Conservation (phyloP, 2,329 filamentous ascomycete species). For the Madurella mycetomatis region DNA sequence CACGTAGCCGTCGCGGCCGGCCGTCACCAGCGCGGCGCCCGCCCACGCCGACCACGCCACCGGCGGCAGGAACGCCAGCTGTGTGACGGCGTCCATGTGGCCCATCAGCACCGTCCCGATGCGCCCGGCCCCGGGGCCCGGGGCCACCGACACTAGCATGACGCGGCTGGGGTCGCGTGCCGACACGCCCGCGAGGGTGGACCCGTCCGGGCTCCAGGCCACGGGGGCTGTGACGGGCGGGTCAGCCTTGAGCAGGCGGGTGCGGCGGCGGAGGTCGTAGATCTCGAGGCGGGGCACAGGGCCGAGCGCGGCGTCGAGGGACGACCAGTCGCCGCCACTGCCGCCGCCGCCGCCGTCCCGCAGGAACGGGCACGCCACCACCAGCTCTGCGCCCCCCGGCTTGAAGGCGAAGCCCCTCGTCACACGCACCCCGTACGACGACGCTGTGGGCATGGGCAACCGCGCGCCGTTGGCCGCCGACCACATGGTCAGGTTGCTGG, state of each 20-base stretch:
- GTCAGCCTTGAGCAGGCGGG: constrained; percentile 10
- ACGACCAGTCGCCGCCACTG: no score
- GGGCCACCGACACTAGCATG: no score
- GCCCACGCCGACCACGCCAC: not conserved
- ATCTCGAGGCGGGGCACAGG: constrained; percentile 11
- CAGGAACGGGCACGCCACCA: constrained; percentile 10
- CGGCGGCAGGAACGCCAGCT: constrained; percentile 33
- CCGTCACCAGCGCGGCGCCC: constrained; percentile 31
- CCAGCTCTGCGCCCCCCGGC: not conserved
- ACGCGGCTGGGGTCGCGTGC: constrained; percentile 10
- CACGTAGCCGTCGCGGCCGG: constrained; percentile 36
- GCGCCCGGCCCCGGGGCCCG: no score
- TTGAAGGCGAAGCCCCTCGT: constrained; percentile 11
- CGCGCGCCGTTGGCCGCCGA: not conserved
- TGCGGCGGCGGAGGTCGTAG: constrained; percentile 4
- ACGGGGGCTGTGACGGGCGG: constrained; percentile 16
- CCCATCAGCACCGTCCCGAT: constrained; percentile 4
- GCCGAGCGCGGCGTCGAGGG: not conserved
- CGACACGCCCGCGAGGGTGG: constrained; percentile 12
- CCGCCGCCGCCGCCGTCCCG: no score
- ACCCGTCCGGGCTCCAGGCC: constrained; percentile 17
- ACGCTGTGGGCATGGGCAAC: not conserved
- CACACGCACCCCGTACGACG: not conserved
- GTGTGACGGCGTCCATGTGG: constrained; percentile 36
- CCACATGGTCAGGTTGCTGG: constrained; percentile 1